These are phyloP conservation scores for Aspergillus thermomutatus DNA, from an alignment of 2,329 filamentous ascomycete species.

Conservation along the genomic window DNA sequence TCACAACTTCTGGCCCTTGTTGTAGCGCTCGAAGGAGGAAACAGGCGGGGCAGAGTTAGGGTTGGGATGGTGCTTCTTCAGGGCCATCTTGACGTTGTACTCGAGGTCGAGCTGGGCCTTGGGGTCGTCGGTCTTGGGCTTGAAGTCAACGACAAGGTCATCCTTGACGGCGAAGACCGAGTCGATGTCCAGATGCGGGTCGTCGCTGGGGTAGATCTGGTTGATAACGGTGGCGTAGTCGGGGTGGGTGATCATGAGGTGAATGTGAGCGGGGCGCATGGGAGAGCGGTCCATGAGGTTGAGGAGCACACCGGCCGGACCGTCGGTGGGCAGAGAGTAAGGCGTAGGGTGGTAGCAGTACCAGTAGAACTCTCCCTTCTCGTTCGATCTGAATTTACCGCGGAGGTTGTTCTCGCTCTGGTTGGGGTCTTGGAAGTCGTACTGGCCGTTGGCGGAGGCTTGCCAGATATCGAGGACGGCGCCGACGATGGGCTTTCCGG, in stretches of 20 bases:
- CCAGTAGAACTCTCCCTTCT: constrained; percentile 63
- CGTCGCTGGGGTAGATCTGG: constrained; percentile 58
- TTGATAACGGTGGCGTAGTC: constrained; percentile 56
- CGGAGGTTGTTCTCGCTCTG: constrained; percentile 71
- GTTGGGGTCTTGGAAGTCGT: constrained; percentile 72
- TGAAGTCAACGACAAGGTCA: constrained; percentile 57
- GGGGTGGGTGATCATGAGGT: constrained; percentile 55
- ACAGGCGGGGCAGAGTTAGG: constrained; percentile 37
- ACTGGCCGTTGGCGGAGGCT: constrained; percentile 70
- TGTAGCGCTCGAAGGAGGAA: constrained; percentile 37
- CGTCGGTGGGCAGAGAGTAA: constrained; percentile 68
- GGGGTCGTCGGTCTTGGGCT: constrained; percentile 48
- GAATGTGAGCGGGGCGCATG: constrained; percentile 61
- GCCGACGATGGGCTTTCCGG: constrained; percentile 62
- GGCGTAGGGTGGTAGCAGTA: constrained; percentile 75
- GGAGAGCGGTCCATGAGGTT: constrained; percentile 56
- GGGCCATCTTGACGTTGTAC: constrained; percentile 59
- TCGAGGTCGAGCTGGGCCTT: constrained; percentile 58
- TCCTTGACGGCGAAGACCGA: constrained; percentile 62
- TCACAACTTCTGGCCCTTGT: constrained; percentile 18
- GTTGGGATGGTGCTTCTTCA: constrained; percentile 40
- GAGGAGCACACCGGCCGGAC: constrained; percentile 53
- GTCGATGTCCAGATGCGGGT: constrained; percentile 56
- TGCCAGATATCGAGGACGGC: constrained; percentile 79
- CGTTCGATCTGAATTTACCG: constrained; percentile 70